Conservation (phyloP, 345 rosid genomes). For the Pistacia integerrima region DNA sequence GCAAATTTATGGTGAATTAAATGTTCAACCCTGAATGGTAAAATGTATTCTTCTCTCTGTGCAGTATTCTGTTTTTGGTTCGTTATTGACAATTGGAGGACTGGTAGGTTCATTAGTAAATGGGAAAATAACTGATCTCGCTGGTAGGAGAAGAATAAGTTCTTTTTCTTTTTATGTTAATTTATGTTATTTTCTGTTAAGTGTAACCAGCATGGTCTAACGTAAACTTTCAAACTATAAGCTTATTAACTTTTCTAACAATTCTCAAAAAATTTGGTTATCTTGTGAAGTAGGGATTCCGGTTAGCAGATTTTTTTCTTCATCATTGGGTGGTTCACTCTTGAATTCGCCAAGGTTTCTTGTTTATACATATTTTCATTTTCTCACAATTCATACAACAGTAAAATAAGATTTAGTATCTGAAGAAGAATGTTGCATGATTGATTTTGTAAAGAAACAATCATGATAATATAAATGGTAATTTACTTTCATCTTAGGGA, state of each 20-base stretch:
- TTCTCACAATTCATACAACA: no score
- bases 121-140: slow-evolving; percentile 35
- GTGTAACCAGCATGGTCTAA: neutral
- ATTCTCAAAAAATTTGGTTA: neutral
- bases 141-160: slow-evolving; percentile 46
- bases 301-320: neutral
- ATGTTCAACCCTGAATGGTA: neutral
- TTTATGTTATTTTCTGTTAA: neutral
- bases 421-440: no score
- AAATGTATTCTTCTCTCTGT: neutral
- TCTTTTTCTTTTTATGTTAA: no score
- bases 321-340: neutral
- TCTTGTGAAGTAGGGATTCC: neutral
- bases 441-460: no score
- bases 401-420: no score
- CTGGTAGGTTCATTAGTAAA: slow-evolving; percentile 32
- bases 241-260: neutral
- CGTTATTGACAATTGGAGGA: slow-evolving; percentile 39
- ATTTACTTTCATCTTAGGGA: no score
- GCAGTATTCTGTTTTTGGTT: slow-evolving; percentile 48
- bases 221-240: neutral
- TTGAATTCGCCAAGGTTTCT: slow-evolving; percentile 3
- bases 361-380: no score
- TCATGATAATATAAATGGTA: no score
- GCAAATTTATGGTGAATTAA: no score